These are phyloP conservation scores for Ustilago hordei DNA, from an alignment of 1,284 basidiomycete species.

Conservation along the genomic window DNA sequence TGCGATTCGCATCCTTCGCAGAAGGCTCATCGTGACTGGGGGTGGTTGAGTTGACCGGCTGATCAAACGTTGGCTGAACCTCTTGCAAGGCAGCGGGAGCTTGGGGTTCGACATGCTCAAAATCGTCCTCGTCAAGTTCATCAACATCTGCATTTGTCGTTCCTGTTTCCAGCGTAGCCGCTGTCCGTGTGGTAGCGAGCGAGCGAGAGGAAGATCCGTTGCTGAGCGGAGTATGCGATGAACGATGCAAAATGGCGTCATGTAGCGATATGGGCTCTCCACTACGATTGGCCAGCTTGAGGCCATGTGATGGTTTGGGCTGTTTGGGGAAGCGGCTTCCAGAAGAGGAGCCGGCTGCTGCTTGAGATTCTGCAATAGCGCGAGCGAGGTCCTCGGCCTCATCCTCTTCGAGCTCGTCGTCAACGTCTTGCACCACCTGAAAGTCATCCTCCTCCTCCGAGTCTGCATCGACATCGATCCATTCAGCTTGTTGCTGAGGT, in stretches of 20 bases:
- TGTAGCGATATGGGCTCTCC: constrained; percentile 45
- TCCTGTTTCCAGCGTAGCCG: background rate
- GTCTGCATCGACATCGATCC: constrained; percentile 45
- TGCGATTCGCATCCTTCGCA: constrained; percentile 23
- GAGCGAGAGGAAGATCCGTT: background rate
- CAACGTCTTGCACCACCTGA: constrained; percentile 14
- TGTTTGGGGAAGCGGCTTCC: background rate
- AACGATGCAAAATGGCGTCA: constrained; percentile 22
- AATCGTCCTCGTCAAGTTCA: constrained; percentile 40
- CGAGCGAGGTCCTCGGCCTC: constrained; percentile 58
- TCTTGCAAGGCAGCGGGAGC: constrained; percentile 22
- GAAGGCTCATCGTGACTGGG: background rate
- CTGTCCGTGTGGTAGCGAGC: background rate
- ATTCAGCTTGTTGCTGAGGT: constrained; percentile 16
- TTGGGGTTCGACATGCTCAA: constrained; percentile 37
- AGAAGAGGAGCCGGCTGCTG: background rate
- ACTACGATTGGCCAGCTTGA: constrained; percentile 28
- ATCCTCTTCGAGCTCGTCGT: constrained; percentile 49
- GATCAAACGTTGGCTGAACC: background rate
- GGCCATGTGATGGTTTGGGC: constrained; percentile 10
- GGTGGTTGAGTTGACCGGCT: background rate
- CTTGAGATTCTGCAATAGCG: constrained; percentile 52
- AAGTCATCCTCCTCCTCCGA: constrained; percentile 23
- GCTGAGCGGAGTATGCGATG: background rate
- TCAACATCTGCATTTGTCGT: constrained; percentile 3